A percentile compares a stretch with the other conserved stretches of the same genome.
These are phyloP conservation scores for Paecilomyces sp. DNA, from an alignment of 2,329 filamentous ascomycete genomes.

Conservation along the genomic window DNA sequence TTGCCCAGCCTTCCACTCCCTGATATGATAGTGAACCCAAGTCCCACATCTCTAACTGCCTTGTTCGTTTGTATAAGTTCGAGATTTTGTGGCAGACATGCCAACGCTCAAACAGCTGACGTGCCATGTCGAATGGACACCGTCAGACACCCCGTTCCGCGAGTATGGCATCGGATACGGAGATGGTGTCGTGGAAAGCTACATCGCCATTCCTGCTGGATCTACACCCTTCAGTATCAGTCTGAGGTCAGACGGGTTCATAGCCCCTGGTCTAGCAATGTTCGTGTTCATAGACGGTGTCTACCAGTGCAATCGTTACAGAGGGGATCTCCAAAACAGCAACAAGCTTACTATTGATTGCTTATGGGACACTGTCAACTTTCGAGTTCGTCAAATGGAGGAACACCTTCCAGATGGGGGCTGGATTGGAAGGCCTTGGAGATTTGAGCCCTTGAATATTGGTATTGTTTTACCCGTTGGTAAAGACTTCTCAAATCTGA, in stretches of 20 bases:
- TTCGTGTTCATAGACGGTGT: slow-evolving; percentile 52
- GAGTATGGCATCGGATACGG: slow-evolving; percentile 46
- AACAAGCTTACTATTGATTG: slow-evolving; percentile 11
- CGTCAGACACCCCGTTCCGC: slow-evolving; percentile 35
- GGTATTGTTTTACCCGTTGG: slow-evolving; percentile 27
- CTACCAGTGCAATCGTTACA: slow-evolving; percentile 52
- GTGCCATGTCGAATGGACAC: slow-evolving; percentile 45
- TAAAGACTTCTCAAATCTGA: neutral
- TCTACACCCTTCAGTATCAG: slow-evolving; percentile 43
- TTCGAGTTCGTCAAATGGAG: slow-evolving; percentile 49
- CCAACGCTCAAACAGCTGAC: slow-evolving; percentile 46
- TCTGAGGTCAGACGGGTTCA: slow-evolving; percentile 43
- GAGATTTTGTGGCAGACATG: slow-evolving; percentile 32
- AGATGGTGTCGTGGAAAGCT: slow-evolving; percentile 47
- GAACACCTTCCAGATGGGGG: slow-evolving; percentile 38
- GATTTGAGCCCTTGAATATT: slow-evolving; percentile 43
- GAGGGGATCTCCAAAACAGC: slow-evolving; percentile 33
- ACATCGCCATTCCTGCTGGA: slow-evolving; percentile 42
- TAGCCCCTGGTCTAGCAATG: slow-evolving; percentile 47
- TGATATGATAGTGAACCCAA: neutral
- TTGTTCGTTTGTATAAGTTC: neutral
- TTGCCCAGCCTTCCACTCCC: neutral
- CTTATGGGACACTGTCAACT: slow-evolving; percentile 36
- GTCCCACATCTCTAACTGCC: neutral
- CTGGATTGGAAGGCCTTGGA: slow-evolving; percentile 48